Conservation (phyloP, 345 rosid species). For the Aquilaria yunnanensis region DNA sequence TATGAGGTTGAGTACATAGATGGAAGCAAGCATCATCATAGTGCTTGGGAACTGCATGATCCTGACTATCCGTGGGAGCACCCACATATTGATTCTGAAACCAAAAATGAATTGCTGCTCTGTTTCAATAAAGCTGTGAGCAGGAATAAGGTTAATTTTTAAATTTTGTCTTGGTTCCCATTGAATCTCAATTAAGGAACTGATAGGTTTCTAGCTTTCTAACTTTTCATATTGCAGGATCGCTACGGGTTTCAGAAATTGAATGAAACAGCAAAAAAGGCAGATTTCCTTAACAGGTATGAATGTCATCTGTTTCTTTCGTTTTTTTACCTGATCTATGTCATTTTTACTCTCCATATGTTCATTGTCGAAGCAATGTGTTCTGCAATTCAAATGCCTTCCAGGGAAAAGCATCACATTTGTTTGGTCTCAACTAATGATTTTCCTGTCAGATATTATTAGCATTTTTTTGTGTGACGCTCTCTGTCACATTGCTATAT, state of each 20-base stretch:
- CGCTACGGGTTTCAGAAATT: conserved; percentile 66
- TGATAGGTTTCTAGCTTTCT: neutral
- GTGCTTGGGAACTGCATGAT: conserved; percentile 97
- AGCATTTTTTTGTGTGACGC: neutral
- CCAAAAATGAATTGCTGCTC: conserved; percentile 42
- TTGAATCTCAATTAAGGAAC: neutral
- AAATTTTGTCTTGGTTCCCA: neutral
- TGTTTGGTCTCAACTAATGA: too few species aligned
- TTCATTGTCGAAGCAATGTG: too few species aligned
- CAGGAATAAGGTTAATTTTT: conserved; percentile 46
- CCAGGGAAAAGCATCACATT: too few species aligned
- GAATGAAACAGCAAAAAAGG: conserved; percentile 67
- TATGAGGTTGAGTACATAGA: conserved; percentile 46
- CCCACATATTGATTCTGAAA: conserved; percentile 48
- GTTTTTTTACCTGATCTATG: neutral
- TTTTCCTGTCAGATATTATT: neutral
- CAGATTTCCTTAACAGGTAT: conserved; percentile 77
- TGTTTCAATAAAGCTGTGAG: conserved; percentile 44
- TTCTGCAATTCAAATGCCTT: too few species aligned
- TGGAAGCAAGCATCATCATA: conserved; percentile 53
- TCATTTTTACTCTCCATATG: too few species aligned
- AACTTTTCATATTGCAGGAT: conserved; percentile 52
- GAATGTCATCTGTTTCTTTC: neutral
- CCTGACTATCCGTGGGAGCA: conserved; percentile 47
- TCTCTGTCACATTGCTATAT: neutral